Evolutionary conservation across 768 basidiomycete genomes (phyloP), one percentile per base, ranked within the genome.

Genomic region (Suillus occidentalis): DNA sequence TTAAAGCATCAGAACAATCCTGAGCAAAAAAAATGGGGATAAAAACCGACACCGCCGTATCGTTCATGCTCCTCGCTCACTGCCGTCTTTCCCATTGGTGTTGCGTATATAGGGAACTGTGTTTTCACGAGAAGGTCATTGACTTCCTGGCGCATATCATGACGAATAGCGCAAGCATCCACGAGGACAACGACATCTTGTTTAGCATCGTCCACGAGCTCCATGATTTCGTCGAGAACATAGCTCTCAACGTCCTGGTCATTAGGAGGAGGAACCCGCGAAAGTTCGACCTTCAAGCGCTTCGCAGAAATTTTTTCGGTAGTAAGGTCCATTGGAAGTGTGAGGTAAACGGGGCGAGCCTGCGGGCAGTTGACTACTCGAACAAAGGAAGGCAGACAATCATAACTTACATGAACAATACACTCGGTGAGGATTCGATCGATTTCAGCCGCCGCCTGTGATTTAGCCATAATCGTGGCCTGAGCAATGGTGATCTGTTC

Each of bases 331-430:
- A 89, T 95, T 1, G 94, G 96, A 13, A 98, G 81, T 42, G 89
- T 85, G 47, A 99, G 77, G 72, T 99, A 99, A 39, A 91, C 92
- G 0, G 96, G 96, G 22, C 93, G 88, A 36, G 89, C 90, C 85
- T 92, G 67, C 18, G 40, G 6, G 28, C n/a, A 16, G 37, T 63
- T 16, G 49, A 40, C n/a, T 20, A 3, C 55, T 40, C 14, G 25
- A 59, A 31, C 6, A 12, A 8, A 1, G 6, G 25, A 42, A 59
- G 40, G 40, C 28, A 5, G 18, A 20, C 18, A 20, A 36, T 43
- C 36, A 34, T 52, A 2, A 59, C 45, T 59, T 70, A 86, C 89
- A 63, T 71, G 76, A 20, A 83, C 84, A 43, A 91, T 84, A 66
- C 89, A 91, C 47, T 87, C 87, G 13, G 83, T 84, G 53, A 98